Evolutionary conservation across 371 early-diverging fungal species (phyloP).

Genomic region (Mortierella sp.): DNA sequence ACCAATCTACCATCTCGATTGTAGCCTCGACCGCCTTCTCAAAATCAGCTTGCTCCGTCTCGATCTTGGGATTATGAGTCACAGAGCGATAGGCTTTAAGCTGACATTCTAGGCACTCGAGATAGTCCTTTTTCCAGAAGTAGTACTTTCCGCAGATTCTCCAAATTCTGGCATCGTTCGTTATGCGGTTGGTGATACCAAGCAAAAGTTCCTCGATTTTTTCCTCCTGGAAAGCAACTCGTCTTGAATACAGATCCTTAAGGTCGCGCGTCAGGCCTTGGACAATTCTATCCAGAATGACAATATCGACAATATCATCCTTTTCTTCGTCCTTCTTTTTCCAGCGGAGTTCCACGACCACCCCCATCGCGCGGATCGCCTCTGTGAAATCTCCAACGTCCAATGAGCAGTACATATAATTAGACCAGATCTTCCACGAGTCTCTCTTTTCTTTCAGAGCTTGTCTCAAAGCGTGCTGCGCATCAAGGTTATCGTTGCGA

Average conservation of each 20-base stretch:
- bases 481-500: constrained; percentile 77
- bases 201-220: constrained; percentile 68
- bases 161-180: constrained; percentile 85
- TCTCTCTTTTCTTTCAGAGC: constrained; percentile 86
- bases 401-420: constrained; percentile 82
- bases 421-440: constrained; percentile 94
- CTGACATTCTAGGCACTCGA: constrained; percentile 81
- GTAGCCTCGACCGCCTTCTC: constrained; percentile 75
- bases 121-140: constrained; percentile 69
- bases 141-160: constrained; percentile 81
- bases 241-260: constrained; percentile 64
- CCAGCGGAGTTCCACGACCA: constrained; percentile 83
- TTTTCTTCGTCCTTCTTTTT: constrained; percentile 60
- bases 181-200: constrained; percentile 78
- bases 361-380: constrained; percentile 88
- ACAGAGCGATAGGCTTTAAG: constrained; percentile 87
- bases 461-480: constrained; percentile 86
- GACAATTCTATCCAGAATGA: constrained; percentile 79
- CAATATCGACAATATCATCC: constrained; percentile 81
- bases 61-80: constrained; percentile 79
- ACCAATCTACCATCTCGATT: constrained; percentile 83
- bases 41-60: constrained; percentile 76
- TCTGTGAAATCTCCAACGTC: constrained; percentile 86
- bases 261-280: constrained; percentile 75
- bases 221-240: constrained; percentile 45